Evolutionary conservation across 2,329 filamentous ascomycete genomes (phyloP).

Genomic region (Trichoderma simmonsii): DNA sequence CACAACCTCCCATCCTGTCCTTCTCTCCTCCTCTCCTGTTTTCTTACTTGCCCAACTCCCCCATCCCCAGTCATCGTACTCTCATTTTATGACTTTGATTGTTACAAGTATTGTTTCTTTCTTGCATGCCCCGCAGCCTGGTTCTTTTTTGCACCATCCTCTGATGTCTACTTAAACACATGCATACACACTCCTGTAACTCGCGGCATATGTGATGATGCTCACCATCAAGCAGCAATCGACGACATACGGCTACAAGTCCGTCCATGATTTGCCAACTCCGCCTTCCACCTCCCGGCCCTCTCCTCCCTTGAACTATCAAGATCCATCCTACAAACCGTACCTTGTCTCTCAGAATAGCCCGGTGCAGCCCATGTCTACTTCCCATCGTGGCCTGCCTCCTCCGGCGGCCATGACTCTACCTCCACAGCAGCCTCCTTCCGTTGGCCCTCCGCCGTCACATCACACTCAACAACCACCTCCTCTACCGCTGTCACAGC

Average conservation of each 20-base stretch:
- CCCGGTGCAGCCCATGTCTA: slow-evolving; percentile 61
- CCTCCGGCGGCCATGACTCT: slow-evolving; percentile 64
- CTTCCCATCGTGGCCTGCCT: slow-evolving; percentile 66
- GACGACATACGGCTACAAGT: slow-evolving; percentile 56
- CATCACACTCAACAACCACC: slow-evolving; percentile 28
- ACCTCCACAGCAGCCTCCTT: slow-evolving; percentile 44
- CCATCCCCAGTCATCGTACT: slow-evolving; percentile 10
- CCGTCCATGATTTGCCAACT: slow-evolving; percentile 61
- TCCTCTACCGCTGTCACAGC: slow-evolving; percentile 24
- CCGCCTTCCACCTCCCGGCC: slow-evolving; percentile 54
- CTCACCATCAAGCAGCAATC: slow-evolving; percentile 60
- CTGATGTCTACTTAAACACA: slow-evolving; percentile 23
- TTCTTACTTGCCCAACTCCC: slow-evolving; percentile 12
- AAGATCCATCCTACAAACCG: slow-evolving; percentile 45
- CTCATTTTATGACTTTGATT: slow-evolving; percentile 16
- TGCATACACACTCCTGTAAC: slow-evolving; percentile 29
- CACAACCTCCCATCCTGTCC: slow-evolving; percentile 20
- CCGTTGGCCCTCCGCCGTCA: slow-evolving; percentile 27
- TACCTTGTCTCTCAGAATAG: slow-evolving; percentile 42
- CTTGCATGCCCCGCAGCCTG: slow-evolving; percentile 11
- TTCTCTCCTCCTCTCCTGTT: slow-evolving; percentile 6
- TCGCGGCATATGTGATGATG: slow-evolving; percentile 46
- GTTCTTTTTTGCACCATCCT: slow-evolving; percentile 10
- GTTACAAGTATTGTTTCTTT: slow-evolving; percentile 2
- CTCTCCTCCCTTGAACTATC: slow-evolving; percentile 52